Percentiles rank a stretch among this genome's conserved stretches.
Evolutionary conservation across 495 filamentous ascomycete species (phyloP).

Genomic region (Oidiodendron maius): DNA sequence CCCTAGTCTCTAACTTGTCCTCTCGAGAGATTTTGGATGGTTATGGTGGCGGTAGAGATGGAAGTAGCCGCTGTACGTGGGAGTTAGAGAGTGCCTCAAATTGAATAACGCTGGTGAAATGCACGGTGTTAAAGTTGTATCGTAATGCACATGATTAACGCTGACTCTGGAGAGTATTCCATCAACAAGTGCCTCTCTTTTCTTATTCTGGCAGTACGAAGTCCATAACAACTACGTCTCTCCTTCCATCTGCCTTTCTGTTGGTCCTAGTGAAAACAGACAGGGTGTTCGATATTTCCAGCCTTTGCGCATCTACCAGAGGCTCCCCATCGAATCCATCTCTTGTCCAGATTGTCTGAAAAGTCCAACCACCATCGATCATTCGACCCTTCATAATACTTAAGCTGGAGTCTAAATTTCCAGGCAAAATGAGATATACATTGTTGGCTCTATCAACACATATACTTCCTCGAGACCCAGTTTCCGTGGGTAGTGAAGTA

Average conservation of each 20-base stretch:
- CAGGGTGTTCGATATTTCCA: slow-evolving; percentile 12
- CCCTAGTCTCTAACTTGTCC: too few relatives aligned
- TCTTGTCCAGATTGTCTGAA: slow-evolving; percentile 8
- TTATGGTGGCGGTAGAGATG: too few relatives aligned
- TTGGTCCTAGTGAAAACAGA: slow-evolving; percentile 15
- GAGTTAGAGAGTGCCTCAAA: too few relatives aligned
- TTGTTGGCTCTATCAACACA: slow-evolving; percentile 13
- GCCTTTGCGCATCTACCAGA: slow-evolving; percentile 13
- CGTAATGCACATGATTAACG: too few relatives aligned
- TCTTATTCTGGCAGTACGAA: slow-evolving; percentile 4
- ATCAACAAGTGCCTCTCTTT: too few relatives aligned
- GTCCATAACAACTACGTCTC: slow-evolving; percentile 15
- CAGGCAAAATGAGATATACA: slow-evolving; percentile 14
- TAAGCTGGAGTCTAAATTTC: slow-evolving; percentile 15
- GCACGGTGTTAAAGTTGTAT: too few relatives aligned
- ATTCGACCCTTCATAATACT: slow-evolving; percentile 5
- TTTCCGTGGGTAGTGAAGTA: slow-evolving; percentile 12
- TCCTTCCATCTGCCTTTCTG: not conserved
- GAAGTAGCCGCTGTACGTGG: too few relatives aligned
- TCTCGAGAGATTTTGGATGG: too few relatives aligned
- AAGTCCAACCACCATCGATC: not conserved
- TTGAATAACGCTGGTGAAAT: too few relatives aligned
- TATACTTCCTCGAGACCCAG: slow-evolving; percentile 11
- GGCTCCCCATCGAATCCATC: slow-evolving; percentile 18
- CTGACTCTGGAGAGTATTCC: too few relatives aligned